These are phyloP conservation scores for Phlebiopsis flavidoalba DNA, from an alignment of 768 basidiomycete genomes.

Conservation along the genomic window DNA sequence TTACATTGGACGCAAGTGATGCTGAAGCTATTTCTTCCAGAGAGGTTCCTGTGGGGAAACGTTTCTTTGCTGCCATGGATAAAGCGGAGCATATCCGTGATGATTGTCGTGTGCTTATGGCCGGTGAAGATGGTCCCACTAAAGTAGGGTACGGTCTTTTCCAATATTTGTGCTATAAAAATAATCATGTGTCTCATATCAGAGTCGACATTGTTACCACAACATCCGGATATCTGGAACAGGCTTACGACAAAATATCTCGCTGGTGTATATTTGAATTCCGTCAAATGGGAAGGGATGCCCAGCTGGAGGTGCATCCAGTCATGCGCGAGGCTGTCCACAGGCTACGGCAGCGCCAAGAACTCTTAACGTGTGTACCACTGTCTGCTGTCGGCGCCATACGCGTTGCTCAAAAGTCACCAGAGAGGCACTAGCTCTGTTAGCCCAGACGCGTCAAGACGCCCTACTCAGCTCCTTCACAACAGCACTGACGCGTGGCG, in stretches of 20 bases:
- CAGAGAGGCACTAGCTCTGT: conserved; percentile 70
- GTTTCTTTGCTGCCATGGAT: conserved; percentile 85
- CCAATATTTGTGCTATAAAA: background rate
- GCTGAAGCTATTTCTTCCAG: conserved; percentile 69
- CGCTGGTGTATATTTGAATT: conserved; percentile 87
- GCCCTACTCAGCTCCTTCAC: conserved; percentile 81
- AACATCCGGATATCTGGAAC: conserved; percentile 79
- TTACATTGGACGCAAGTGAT: conserved; percentile 77
- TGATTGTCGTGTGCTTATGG: conserved; percentile 84
- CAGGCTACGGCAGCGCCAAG: conserved; percentile 72
- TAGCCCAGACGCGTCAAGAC: conserved; percentile 79
- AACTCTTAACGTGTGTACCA: conserved; percentile 59
- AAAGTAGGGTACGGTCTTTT: conserved; percentile 55
- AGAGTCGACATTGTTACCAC: conserved; percentile 88
- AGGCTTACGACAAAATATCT: conserved; percentile 84
- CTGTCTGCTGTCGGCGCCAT: background rate
- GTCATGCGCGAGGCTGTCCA: conserved; percentile 68
- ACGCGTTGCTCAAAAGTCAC: conserved; percentile 18
- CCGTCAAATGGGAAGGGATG: conserved; percentile 68
- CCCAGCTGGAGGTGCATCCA: conserved; percentile 61
- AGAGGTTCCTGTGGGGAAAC: conserved; percentile 66
- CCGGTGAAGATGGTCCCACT: conserved; percentile 76
- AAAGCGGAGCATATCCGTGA: conserved; percentile 76
- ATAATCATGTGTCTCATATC: background rate
- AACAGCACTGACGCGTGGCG: conserved; percentile 83